Evolutionary conservation across 75 land plant species (phyloP), one percentile per base, ranked within the genome.

Genomic region (Isoetes taiwanensis): DNA sequence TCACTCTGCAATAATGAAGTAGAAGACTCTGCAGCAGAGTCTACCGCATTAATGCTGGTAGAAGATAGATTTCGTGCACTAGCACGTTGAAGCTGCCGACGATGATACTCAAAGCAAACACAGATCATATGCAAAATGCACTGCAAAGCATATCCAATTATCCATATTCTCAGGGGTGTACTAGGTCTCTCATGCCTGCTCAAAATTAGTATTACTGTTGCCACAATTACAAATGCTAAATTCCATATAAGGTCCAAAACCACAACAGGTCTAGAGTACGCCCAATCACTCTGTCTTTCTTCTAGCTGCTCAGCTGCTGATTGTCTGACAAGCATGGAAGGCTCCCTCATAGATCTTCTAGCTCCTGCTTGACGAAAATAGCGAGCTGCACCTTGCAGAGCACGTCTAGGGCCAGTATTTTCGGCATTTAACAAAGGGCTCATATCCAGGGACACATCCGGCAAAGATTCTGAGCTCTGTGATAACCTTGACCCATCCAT

Each of bases 271-370:
- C 50, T 19, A 16, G 50, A 46, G 16, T 46, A 46, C 5, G 50
- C 50, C 50, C 50, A 46, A 16, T 46, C 50, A n/a, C 50, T 46
- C 19, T 46, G 50, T 23, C 50, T 5, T 23, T 46, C 50, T 23
- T 46, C 50, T 23, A 46, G 50, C 19, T 46, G 50, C 50, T 46
- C 50, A 16, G 50, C 50, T n/a, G 50, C 50, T 6, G 50, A 6
- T 23, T 46, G 50, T 6, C 50, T 19, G 50, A 46, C 50, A 8
- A 46, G 16, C 50, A 46, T 46, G 12, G 50, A 46, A 16, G 50
- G 50, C 50, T 46, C 50, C 8, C 50, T 19, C 50, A 46, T 46
- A 5, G 50, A 23, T 23, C 50, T 19, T n/a, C 50, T 5, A 5
- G 25, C 50, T 8, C 21, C 25, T 6, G 50, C 50, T 23, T 46